Conservation (phyloP, 1,284 basidiomycete species). For the Xerocomus nothofagi region DNA sequence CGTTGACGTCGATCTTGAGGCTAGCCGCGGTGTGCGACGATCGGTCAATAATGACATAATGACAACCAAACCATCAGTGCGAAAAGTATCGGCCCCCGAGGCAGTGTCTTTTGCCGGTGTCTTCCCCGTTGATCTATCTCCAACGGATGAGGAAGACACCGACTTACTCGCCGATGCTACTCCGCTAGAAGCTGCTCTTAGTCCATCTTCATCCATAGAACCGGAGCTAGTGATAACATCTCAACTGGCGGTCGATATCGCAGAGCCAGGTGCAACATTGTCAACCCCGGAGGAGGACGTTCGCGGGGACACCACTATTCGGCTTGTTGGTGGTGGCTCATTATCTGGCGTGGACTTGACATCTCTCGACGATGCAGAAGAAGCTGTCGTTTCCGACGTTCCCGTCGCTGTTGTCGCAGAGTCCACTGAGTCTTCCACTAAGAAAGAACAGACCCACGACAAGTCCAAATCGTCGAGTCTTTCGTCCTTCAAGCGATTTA, state of each 20-base stretch:
- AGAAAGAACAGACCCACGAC: slow-evolving; percentile 41
- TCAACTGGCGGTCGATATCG: not conserved
- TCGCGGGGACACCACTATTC: slow-evolving; percentile 44
- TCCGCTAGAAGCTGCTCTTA: slow-evolving; percentile 35
- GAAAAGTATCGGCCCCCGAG: slow-evolving; percentile 4
- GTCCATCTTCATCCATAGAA: slow-evolving; percentile 14
- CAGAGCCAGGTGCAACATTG: slow-evolving; percentile 9
- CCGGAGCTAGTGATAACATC: slow-evolving; percentile 3
- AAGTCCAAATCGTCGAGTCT: slow-evolving; percentile 52
- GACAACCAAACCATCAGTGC: slow-evolving; percentile 4
- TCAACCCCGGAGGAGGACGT: slow-evolving; percentile 12
- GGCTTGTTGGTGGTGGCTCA: slow-evolving; percentile 55
- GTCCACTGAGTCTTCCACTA: slow-evolving; percentile 11
- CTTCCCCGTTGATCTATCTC: slow-evolving; percentile 14
- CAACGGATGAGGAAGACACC: slow-evolving; percentile 35
- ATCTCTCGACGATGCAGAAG: slow-evolving; percentile 30
- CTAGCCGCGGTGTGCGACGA: slow-evolving; percentile 48
- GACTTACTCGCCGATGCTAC: slow-evolving; percentile 49
- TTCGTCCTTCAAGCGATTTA: slow-evolving; percentile 56
- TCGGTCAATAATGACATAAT: slow-evolving; percentile 3
- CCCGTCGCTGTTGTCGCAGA: slow-evolving; percentile 23
- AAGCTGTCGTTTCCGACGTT: slow-evolving; percentile 28
- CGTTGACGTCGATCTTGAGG: slow-evolving; percentile 59
- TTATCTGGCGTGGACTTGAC: slow-evolving; percentile 35
- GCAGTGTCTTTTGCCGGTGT: slow-evolving; percentile 3